Base-by-base conservation (phyloP, 371 early-diverging fungal genomes). In the Umbelopsis sp. region DNA sequence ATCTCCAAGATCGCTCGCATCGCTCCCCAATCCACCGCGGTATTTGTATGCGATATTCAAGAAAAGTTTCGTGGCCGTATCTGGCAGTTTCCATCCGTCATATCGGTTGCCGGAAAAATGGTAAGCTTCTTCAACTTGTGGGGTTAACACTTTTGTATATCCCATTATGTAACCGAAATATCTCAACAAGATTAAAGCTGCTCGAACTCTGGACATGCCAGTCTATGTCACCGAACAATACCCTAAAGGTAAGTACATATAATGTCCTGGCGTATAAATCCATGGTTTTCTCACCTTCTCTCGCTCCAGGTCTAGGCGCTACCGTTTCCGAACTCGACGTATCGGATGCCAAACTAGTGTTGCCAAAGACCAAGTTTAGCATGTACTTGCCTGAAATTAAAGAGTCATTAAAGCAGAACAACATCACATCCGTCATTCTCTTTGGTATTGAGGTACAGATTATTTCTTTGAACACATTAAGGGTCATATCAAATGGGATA, bases 11-110 rank as follows among this genome's bases (percentile, higher is more conserved):
- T 80, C 63, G 70, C 76, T 29, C 78, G 76, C 50, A 53, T 87
- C 63, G 74, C 83, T 65, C 89, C 87, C 63, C 73, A 83, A 65
- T 80, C 89, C 18, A 93, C 94, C 0, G 94, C 94, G n/a, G 89
- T 97, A 72, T 91, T 97, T 70, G 80, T 96, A 50, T 97, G 98
- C 77, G 97, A 98, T 76, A 87, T 98, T 64, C 97, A 98, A 82
- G 95, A 94, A 63, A 86, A 88, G 65, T 98, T 98, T 83, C 84
- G 92, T 69, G 71, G 86, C 1, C 82, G 83, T 53, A 96, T 97
- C 76, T 91, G 91, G 84, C 88, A 91, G 44, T 96, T 87, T 69
- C 88, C 89, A 29, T 86, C 89, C 38, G 86, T 98, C 46, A 87
- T 96, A 53, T 84, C 89, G 46, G 94, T 94, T n/a, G 93, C 97